A percentile compares a stretch with the other conserved stretches of the same genome.
phyloP scores from a whole-genome alignment of 768 basidiomycete genomes.

The Auricularia sp. region DNA sequence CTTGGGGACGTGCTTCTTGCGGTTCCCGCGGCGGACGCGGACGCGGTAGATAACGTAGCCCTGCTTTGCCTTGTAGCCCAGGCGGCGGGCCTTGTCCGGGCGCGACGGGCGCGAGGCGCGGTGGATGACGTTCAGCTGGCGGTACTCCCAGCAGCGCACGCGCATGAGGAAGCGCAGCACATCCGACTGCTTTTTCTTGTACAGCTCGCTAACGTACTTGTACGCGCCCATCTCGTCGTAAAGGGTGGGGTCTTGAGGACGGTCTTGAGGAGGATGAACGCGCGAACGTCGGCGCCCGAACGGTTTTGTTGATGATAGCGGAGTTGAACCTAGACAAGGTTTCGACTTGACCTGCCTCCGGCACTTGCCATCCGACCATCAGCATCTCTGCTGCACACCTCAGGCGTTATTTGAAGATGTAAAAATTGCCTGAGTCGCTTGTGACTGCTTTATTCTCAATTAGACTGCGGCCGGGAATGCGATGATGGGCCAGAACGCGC shows the following conservation, averaged over 20 bases:
- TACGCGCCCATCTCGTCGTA: conserved; percentile 72
- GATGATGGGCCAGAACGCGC: too few relatives aligned
- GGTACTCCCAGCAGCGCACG: conserved; percentile 98
- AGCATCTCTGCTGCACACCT: too few relatives aligned
- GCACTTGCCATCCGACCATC: too few relatives aligned
- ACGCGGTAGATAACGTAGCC: conserved; percentile 97
- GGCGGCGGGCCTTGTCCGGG: conserved; percentile 96
- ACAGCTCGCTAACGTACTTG: conserved; percentile 94
- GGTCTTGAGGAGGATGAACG: not conserved
- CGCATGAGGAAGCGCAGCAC: conserved; percentile 96
- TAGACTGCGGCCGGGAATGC: too few relatives aligned
- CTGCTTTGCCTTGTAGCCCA: conserved; percentile 99
- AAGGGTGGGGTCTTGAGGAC: not conserved
- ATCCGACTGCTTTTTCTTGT: conserved; percentile 98
- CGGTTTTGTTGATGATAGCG: not conserved
- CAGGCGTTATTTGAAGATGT: too few relatives aligned
- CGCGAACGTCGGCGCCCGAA: not conserved
- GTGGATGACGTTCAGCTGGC: conserved; percentile 96
- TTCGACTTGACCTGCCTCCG: too few relatives aligned
- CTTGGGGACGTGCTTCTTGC: conserved; percentile 98
- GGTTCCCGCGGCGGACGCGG: conserved; percentile 94
- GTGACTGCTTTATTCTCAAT: too few relatives aligned
- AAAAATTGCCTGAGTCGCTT: too few relatives aligned
- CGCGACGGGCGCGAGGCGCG: conserved; percentile 96
- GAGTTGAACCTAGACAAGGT: not conserved